phyloP scores from a whole-genome alignment of 2,329 filamentous ascomycete species.

The Penicillium sp. region DNA sequence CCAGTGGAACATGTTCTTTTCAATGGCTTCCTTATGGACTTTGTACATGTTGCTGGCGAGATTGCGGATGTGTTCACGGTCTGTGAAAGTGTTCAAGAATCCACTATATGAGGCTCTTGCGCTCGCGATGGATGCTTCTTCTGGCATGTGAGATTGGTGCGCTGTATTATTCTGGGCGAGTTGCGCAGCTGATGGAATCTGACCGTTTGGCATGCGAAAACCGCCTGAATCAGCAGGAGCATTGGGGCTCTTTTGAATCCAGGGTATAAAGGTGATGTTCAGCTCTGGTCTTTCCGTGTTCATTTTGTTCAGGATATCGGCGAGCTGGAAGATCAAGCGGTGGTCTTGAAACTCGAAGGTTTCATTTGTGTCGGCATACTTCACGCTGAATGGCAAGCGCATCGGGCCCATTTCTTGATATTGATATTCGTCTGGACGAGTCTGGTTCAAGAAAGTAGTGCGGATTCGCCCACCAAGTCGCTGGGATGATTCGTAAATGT shows the following conservation, averaged over 20 bases:
- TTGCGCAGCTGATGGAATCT: conserved; percentile 50
- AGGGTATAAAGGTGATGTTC: conserved; percentile 41
- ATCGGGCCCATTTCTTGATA: conserved; percentile 44
- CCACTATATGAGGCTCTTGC: conserved; percentile 40
- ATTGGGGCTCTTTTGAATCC: conserved; percentile 45
- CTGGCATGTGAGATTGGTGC: conserved; percentile 30
- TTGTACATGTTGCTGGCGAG: conserved; percentile 39
- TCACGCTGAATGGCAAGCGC: conserved; percentile 41
- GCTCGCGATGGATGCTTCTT: conserved; percentile 32
- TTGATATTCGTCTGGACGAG: conserved; percentile 32
- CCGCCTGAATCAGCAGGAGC: conserved; percentile 47
- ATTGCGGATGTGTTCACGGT: conserved; percentile 21
- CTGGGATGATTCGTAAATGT: conserved; percentile 41
- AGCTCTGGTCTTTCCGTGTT: conserved; percentile 35
- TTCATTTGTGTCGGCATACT: conserved; percentile 39
- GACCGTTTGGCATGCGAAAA: conserved; percentile 47
- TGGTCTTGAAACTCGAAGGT: conserved; percentile 42
- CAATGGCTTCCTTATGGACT: conserved; percentile 51
- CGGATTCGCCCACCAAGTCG: conserved; percentile 43
- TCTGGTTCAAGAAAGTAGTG: conserved; percentile 41
- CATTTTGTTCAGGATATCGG: conserved; percentile 38
- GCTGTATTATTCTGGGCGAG: conserved; percentile 40
- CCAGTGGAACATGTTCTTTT: conserved; percentile 56
- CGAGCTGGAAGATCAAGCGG: conserved; percentile 42
- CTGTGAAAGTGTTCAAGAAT: conserved; percentile 25